phyloP scores from a whole-genome alignment of 2,329 filamentous ascomycete genomes.

The Tolypocladium tundrense region DNA sequence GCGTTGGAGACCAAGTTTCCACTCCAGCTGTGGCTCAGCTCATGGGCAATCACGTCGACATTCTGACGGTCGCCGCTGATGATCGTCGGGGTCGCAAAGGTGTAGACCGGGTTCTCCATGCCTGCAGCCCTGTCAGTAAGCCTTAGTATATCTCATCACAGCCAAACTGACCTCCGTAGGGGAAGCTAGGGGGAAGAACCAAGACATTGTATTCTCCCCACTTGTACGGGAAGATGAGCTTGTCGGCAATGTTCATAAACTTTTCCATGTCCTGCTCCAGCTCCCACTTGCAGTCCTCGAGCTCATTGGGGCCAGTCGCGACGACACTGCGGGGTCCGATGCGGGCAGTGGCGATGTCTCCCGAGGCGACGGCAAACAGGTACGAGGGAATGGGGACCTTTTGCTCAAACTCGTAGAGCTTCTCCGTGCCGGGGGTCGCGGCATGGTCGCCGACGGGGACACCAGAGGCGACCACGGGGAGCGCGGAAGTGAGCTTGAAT shows the following conservation, averaged over 20 bases:
- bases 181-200: conserved; percentile 81
- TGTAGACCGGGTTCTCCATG: conserved; percentile 91
- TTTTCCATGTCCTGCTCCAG: conserved; percentile 84
- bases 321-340: conserved; percentile 82
- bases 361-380: conserved; percentile 81
- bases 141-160: not conserved
- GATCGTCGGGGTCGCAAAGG: conserved; percentile 89
- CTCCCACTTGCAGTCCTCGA: conserved; percentile 80
- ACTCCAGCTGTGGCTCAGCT: conserved; percentile 69
- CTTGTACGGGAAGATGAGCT: conserved; percentile 71
- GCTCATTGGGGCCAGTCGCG: conserved; percentile 78
- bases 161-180: conserved; percentile 58
- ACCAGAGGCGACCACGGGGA: conserved; percentile 88
- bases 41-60: conserved; percentile 92
- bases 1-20: conserved; percentile 74
- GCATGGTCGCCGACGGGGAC: conserved; percentile 42
- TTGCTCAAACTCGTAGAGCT: conserved; percentile 78
- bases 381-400: conserved; percentile 89
- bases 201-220: conserved; percentile 96
- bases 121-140: conserved; percentile 26
- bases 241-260: conserved; percentile 80
- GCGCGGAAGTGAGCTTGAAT: conserved; percentile 76
- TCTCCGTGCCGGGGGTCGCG: conserved; percentile 36
- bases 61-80: conserved; percentile 88
- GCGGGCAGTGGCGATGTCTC: conserved; percentile 74